phyloP scores from a whole-genome alignment of 257 asterid species.

The Capsicum baccatum region DNA sequence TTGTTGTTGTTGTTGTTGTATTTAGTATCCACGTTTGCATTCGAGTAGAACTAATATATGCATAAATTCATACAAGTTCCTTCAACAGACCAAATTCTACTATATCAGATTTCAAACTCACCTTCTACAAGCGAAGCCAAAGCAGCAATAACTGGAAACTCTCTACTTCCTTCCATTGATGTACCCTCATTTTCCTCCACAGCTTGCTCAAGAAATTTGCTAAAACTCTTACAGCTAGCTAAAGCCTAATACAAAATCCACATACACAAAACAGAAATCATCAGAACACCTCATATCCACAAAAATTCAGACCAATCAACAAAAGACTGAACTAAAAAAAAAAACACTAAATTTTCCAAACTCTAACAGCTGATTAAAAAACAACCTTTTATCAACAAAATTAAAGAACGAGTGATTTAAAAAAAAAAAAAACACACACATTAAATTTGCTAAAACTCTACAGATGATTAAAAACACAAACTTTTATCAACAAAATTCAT shows the following conservation, averaged over 20 bases:
- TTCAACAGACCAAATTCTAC: background rate
- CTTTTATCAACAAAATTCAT: too few relatives aligned
- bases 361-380: background rate
- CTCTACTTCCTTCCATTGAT: constrained; percentile 48
- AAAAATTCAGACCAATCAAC: background rate
- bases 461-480: too few relatives aligned
- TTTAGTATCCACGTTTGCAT: too few relatives aligned
- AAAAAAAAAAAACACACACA: constrained; percentile 14
- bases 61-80: background rate
- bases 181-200: constrained; percentile 53
- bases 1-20: too few relatives aligned
- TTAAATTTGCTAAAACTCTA: too few relatives aligned
- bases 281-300: background rate
- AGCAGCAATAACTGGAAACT: constrained; percentile 61
- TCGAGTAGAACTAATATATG: too few relatives aligned
- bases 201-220: constrained; percentile 51
- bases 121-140: constrained; percentile 70
- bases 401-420: background rate
- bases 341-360: background rate
- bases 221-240: constrained; percentile 78
- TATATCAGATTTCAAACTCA: constrained; percentile 29
- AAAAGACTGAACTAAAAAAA: background rate
- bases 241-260: constrained; percentile 57
- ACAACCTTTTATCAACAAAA: background rate
- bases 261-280: background rate